These are phyloP conservation scores for Serendipita vermifera DNA, from an alignment of 768 basidiomycete genomes.

Conservation along the genomic window DNA sequence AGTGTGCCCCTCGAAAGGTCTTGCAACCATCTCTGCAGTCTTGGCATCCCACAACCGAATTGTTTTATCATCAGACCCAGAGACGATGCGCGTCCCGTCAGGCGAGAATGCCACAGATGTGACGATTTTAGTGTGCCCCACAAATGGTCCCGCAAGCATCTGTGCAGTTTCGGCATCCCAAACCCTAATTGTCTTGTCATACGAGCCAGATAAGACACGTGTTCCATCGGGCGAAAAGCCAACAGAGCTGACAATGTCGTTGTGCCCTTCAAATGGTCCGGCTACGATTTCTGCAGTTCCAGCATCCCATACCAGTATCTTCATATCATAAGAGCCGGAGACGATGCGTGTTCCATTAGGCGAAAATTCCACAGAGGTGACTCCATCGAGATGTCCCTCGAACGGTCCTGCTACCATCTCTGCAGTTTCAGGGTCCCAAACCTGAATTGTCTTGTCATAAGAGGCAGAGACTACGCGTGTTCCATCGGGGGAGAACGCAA, in stretches of 20 bases:
- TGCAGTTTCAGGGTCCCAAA: conserved; percentile 22
- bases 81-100: conserved; percentile 20
- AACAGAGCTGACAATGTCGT: conserved; percentile 7
- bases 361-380: conserved; percentile 12
- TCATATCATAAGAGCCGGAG: conserved; percentile 10
- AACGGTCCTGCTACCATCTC: conserved; percentile 11
- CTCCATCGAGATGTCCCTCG: background rate
- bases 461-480: conserved; percentile 21
- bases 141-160: conserved; percentile 10
- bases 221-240: conserved; percentile 16
- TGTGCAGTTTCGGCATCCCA: conserved; percentile 15
- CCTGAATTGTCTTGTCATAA: conserved; percentile 21
- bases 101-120: conserved; percentile 25
- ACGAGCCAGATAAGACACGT: conserved; percentile 13
- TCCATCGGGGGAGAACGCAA: conserved; percentile 23
- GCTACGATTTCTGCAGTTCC: conserved; percentile 19
- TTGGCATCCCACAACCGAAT: no score
- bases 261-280: conserved; percentile 10
- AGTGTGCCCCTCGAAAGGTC: no score
- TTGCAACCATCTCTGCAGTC: no score
- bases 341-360: background rate
- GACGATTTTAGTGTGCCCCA: conserved; percentile 16
- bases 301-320: conserved; percentile 15
- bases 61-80: no score
- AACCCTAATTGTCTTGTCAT: conserved; percentile 12